Conservation (phyloP, 2,329 filamentous ascomycete genomes). For the Magnaporthiopsis incrustans region DNA sequence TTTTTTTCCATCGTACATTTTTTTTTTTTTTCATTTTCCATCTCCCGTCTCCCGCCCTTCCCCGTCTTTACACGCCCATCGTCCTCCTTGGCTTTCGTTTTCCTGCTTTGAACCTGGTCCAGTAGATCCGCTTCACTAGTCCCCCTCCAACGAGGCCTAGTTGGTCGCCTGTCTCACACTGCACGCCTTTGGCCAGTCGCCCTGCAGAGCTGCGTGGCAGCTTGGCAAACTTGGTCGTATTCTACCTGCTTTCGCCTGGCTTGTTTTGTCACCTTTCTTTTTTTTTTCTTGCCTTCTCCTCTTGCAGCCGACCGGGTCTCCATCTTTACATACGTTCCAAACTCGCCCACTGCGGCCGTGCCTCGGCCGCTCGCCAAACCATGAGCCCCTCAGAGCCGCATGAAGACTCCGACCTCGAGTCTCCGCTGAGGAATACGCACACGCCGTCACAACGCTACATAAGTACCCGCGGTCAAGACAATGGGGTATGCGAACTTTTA, state of each 20-base stretch:
- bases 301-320: background rate
- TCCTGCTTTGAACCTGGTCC: background rate
- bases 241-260: background rate
- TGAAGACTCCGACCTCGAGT: background rate
- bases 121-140: background rate
- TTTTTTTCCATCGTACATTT: background rate
- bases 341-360: background rate
- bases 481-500: conserved; percentile 1
- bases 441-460: conserved; percentile 1
- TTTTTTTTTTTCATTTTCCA: background rate
- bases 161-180: background rate
- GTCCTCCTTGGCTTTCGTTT: background rate
- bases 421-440: background rate
- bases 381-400: background rate
- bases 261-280: background rate
- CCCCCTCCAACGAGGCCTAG: background rate
- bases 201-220: background rate
- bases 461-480: conserved; percentile 2
- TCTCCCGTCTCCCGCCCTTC: background rate
- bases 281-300: background rate
- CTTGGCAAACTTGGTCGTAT: background rate
- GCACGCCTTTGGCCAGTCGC: background rate
- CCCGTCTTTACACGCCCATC: background rate
- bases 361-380: too few relatives aligned
- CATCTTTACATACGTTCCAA: background rate